phyloP scores from a whole-genome alignment of 306 rosid genomes.

The Quercus bicolor region DNA sequence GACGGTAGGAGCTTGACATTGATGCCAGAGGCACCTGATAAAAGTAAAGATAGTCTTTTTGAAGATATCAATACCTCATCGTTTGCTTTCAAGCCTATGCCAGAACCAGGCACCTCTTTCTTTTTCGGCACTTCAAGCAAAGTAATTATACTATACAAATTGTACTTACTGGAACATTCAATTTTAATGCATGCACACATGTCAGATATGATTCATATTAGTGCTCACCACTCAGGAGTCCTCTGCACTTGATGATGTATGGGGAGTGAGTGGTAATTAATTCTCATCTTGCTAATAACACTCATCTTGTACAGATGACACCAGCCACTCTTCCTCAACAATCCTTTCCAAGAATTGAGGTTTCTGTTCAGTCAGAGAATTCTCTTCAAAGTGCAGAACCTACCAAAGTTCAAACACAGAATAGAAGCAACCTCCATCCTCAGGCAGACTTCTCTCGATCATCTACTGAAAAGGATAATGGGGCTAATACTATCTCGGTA shows the following conservation, averaged over 20 bases:
- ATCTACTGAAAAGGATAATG: constrained; percentile 42
- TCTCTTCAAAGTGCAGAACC: constrained; percentile 53
- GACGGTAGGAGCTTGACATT: constrained; percentile 29
- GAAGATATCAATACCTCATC: constrained; percentile 43
- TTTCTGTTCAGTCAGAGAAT: constrained; percentile 52
- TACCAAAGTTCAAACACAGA: constrained; percentile 43
- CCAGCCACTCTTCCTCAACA: constrained; percentile 45
- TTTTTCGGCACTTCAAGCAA: constrained; percentile 55
- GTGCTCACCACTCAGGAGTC: not conserved
- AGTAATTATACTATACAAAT: constrained; percentile 39
- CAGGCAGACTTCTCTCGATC: constrained; percentile 45
- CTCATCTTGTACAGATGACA: constrained; percentile 45
- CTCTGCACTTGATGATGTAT: constrained; percentile 3
- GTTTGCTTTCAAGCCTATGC: constrained; percentile 72
- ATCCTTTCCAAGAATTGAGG: constrained; percentile 52
- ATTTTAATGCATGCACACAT: not conserved
- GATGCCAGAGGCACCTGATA: constrained; percentile 42
- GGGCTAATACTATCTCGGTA: constrained; percentile 27
- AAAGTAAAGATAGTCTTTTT: constrained; percentile 36
- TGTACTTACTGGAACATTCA: not conserved
- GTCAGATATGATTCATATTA: constrained; percentile 11
- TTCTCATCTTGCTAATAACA: constrained; percentile 18
- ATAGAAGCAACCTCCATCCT: constrained; percentile 42
- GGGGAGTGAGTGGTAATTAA: constrained; percentile 6
- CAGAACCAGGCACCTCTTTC: constrained; percentile 54